These are phyloP conservation scores for Hysterangium stoloniferum DNA, from an alignment of 768 basidiomycete species.

Conservation along the genomic window DNA sequence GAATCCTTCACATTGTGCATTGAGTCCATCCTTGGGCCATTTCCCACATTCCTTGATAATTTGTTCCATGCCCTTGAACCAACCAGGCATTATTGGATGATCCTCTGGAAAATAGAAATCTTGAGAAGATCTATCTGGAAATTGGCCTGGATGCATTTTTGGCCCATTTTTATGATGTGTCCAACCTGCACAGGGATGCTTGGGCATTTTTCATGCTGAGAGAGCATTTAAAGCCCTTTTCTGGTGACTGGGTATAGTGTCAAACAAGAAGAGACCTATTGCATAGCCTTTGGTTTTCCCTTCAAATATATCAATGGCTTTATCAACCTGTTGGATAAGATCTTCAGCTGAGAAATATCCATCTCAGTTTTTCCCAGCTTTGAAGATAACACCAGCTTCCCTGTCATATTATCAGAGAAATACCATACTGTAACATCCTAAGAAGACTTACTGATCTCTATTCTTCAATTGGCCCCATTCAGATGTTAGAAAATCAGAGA, in stretches of 20 bases:
- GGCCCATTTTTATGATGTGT: too few relatives aligned
- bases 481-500: slow-evolving; percentile 28
- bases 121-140: slow-evolving; percentile 7
- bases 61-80: slow-evolving; percentile 18
- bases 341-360: slow-evolving; percentile 24
- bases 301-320: slow-evolving; percentile 29
- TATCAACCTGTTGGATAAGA: slow-evolving; percentile 20
- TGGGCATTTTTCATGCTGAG: background rate
- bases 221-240: background rate
- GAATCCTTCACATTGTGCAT: slow-evolving; percentile 20
- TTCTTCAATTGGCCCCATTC: slow-evolving; percentile 25
- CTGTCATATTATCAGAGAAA: too few relatives aligned
- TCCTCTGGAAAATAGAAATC: slow-evolving; percentile 14
- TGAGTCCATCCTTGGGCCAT: background rate
- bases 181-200: too few relatives aligned
- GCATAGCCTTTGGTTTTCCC: slow-evolving; percentile 24
- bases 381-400: slow-evolving; percentile 19
- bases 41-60: slow-evolving; percentile 14
- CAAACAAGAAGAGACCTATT: slow-evolving; percentile 21
- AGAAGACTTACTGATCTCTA: slow-evolving; percentile 17
- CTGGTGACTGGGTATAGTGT: background rate
- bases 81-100: slow-evolving; percentile 15
- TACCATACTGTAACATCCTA: too few relatives aligned
- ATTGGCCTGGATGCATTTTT: too few relatives aligned
- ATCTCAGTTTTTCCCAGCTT: slow-evolving; percentile 20